These are phyloP conservation scores for Cryptococcus maquisensis DNA, from an alignment of 1,284 basidiomycete genomes.

Conservation along the genomic window DNA sequence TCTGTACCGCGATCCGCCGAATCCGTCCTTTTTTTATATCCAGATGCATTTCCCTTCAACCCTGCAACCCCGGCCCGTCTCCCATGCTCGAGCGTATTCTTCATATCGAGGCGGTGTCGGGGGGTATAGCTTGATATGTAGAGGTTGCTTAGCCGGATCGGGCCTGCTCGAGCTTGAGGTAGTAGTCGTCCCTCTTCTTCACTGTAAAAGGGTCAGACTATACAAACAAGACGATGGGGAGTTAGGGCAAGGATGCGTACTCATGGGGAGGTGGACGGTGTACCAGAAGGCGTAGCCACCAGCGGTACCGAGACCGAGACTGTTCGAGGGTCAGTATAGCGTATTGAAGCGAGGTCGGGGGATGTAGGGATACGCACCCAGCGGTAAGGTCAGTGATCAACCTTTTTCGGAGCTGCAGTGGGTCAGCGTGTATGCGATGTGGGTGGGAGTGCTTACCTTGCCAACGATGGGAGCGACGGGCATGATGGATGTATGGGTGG, in stretches of 20 bases:
- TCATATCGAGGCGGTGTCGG: background rate
- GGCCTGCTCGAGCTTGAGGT: slow-evolving; percentile 71
- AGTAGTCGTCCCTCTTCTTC: slow-evolving; percentile 72
- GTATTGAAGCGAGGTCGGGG: background rate
- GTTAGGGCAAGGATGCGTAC: slow-evolving; percentile 57
- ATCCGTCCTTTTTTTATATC: background rate
- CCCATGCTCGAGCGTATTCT: background rate
- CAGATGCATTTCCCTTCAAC: slow-evolving; percentile 5
- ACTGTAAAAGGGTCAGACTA: slow-evolving; percentile 52
- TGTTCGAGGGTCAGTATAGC: slow-evolving; percentile 28
- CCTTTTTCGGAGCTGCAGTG: slow-evolving; percentile 64
- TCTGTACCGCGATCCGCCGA: background rate
- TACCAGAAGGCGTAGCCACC: slow-evolving; percentile 78
- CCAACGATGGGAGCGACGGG: slow-evolving; percentile 80
- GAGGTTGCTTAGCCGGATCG: slow-evolving; percentile 12
- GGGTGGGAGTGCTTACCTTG: slow-evolving; percentile 48
- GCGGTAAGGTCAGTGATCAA: slow-evolving; percentile 72
- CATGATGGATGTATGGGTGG: slow-evolving; percentile 50
- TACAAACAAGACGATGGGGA: slow-evolving; percentile 51
- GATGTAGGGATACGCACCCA: slow-evolving; percentile 36
- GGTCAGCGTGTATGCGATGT: background rate
- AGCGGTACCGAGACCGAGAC: slow-evolving; percentile 66
- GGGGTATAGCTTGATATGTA: background rate
- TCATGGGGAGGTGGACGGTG: slow-evolving; percentile 65
- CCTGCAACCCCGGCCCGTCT: background rate